Evolutionary conservation across 495 filamentous ascomycete genomes (phyloP).

Genomic region (Tuber aestivum): DNA sequence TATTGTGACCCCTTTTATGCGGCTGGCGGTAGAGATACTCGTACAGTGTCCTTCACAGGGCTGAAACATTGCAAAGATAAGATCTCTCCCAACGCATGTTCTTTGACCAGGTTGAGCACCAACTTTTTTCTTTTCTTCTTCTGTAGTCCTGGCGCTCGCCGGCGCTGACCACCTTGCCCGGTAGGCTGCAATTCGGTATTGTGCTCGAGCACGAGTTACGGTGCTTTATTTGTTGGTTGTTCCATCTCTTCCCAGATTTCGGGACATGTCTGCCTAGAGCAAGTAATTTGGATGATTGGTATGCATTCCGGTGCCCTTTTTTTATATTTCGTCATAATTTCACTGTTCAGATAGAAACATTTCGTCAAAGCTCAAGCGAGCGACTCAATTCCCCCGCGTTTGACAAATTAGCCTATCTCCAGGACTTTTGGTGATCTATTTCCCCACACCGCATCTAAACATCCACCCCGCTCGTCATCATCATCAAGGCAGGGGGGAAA

Average conservation of each 20-base stretch:
- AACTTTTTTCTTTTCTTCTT: neutral
- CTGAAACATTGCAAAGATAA: neutral
- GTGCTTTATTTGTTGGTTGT: neutral
- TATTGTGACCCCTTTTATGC: neutral
- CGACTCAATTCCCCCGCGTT: neutral
- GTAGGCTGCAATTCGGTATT: neutral
- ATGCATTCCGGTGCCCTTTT: neutral
- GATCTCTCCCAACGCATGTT: neutral
- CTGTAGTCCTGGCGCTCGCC: neutral
- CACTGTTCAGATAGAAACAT: neutral
- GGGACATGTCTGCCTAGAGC: neutral
- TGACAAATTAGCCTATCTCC: neutral
- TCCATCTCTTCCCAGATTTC: neutral
- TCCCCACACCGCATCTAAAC: neutral
- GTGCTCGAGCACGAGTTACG: neutral
- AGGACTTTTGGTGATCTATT: neutral
- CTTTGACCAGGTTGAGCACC: neutral
- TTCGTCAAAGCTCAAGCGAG: neutral
- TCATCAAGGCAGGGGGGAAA: neutral
- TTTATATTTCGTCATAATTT: neutral
- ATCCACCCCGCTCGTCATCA: neutral
- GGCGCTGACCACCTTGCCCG: neutral
- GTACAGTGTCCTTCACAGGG: constrained; percentile 3
- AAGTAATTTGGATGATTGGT: neutral
- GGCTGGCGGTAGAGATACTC: neutral